phyloP scores from a whole-genome alignment of 139 green algal species.

The Asterochloris sp. region DNA sequence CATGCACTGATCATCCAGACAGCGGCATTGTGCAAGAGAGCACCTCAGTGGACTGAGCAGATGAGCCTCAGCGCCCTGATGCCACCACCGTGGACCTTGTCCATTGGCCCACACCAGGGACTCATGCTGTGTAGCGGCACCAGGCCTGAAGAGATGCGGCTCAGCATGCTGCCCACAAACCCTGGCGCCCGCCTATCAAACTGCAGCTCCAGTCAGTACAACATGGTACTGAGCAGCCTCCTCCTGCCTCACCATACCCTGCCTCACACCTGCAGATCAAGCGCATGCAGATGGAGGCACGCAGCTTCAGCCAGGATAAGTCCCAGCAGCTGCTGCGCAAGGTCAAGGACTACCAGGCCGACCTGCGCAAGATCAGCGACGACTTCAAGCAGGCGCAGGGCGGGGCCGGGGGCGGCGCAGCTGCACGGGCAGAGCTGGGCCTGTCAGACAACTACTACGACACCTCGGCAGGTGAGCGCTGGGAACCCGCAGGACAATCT shows the following conservation, averaged over 20 bases:
- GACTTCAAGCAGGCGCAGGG: conserved; percentile 41
- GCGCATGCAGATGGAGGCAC: conserved; percentile 93
- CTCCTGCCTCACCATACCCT: not conserved
- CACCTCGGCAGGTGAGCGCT: conserved; percentile 42
- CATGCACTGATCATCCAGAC: no score
- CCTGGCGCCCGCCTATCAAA: no score
- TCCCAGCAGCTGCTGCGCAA: conserved; percentile 48
- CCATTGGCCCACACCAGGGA: no score
- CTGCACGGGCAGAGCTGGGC: conserved; percentile 73
- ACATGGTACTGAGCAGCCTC: not conserved
- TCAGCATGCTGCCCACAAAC: no score
- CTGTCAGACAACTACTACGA: conserved; percentile 72
- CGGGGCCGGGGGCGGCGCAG: conserved; percentile 46
- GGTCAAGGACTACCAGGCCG: conserved; percentile 87
- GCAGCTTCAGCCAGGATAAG: conserved; percentile 66
- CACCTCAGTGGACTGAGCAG: no score
- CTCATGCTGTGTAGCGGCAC: no score
- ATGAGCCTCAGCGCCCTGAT: no score
- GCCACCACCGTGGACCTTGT: no score
- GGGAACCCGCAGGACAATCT: no score
- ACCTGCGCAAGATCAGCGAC: conserved; percentile 65
- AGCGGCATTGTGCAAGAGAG: no score
- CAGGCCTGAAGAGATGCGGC: no score
- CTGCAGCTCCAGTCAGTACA: not conserved
- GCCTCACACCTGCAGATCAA: conserved; percentile 67